Percentiles rank a stretch among this genome's conserved stretches.
phyloP scores from a whole-genome alignment of 176 grass and related monocot species.

The Microstegium vimineum region DNA sequence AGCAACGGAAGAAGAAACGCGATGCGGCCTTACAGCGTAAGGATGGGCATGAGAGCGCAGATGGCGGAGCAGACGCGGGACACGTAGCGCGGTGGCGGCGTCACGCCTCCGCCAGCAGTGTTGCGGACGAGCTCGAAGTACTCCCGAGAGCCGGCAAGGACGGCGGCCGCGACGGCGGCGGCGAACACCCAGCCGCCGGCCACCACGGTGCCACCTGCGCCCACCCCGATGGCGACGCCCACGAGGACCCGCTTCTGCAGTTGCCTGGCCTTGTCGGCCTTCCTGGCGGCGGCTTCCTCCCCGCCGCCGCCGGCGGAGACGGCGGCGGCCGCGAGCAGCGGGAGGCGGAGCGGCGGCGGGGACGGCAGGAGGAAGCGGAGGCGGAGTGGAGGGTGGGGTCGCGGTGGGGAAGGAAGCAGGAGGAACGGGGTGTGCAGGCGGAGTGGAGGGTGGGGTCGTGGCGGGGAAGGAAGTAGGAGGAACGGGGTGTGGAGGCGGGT shows the following conservation, averaged over 20 bases:
- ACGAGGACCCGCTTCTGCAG: conserved; percentile 67
- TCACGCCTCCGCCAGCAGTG: conserved; percentile 31
- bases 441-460: too few relatives aligned
- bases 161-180: conserved; percentile 35
- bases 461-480: too few relatives aligned
- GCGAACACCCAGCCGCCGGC: conserved; percentile 82
- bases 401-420: background rate
- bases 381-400: conserved; percentile 9
- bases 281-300: background rate
- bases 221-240: conserved; percentile 77
- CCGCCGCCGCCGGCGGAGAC: background rate
- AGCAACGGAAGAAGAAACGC: conserved; percentile 1
- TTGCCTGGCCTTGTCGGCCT: conserved; percentile 34
- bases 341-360: conserved; percentile 27
- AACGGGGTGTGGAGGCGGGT: conserved; percentile 20
- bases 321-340: conserved; percentile 27
- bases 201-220: conserved; percentile 68
- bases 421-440: too few relatives aligned
- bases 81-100: conserved; percentile 71
- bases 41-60: conserved; percentile 76
- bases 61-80: conserved; percentile 75
- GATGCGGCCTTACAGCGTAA: conserved; percentile 75
- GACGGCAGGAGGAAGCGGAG: conserved; percentile 36
- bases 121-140: conserved; percentile 83
- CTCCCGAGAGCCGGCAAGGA: conserved; percentile 56